A percentile compares a stretch with the other conserved stretches of the same genome.
Conservation (phyloP, 1,139 yeast species). For the Geotrichum australiense region DNA sequence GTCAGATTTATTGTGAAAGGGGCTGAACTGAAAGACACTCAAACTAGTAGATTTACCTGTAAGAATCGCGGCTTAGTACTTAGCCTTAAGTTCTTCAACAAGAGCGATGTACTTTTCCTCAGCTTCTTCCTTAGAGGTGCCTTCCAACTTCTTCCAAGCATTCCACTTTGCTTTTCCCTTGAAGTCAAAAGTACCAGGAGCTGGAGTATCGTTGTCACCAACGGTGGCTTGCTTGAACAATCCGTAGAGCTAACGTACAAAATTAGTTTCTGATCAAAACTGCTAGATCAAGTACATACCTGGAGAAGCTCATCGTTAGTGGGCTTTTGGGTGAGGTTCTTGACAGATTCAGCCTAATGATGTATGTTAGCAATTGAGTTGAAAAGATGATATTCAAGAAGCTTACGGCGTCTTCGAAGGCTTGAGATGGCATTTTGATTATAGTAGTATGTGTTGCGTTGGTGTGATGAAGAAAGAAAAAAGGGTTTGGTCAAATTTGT, state of each 20-base stretch:
- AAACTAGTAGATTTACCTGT: too few species aligned
- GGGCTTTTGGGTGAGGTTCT: constrained; percentile 70
- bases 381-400: neutral
- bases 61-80: constrained; percentile 38
- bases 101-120: constrained; percentile 74
- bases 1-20: too few species aligned
- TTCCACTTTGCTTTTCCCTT: constrained; percentile 98
- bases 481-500: too few species aligned
- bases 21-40: too few species aligned
- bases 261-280: neutral
- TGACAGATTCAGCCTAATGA: constrained; percentile 68
- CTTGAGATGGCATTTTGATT: constrained; percentile 8
- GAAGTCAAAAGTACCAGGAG: constrained; percentile 80
- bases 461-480: too few species aligned
- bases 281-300: neutral
- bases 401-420: constrained; percentile 5
- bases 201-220: constrained; percentile 83
- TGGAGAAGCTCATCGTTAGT: constrained; percentile 71
- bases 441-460: too few species aligned
- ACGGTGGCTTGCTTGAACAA: constrained; percentile 94
- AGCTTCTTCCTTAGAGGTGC: constrained; percentile 83
- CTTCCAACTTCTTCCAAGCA: constrained; percentile 86
- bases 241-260: constrained; percentile 67
- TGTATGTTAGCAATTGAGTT: neutral
- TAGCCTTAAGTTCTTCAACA: constrained; percentile 60